These are phyloP conservation scores for Citeromyces hawaiiensis DNA, from an alignment of 1,139 yeast species.

Conservation along the genomic window DNA sequence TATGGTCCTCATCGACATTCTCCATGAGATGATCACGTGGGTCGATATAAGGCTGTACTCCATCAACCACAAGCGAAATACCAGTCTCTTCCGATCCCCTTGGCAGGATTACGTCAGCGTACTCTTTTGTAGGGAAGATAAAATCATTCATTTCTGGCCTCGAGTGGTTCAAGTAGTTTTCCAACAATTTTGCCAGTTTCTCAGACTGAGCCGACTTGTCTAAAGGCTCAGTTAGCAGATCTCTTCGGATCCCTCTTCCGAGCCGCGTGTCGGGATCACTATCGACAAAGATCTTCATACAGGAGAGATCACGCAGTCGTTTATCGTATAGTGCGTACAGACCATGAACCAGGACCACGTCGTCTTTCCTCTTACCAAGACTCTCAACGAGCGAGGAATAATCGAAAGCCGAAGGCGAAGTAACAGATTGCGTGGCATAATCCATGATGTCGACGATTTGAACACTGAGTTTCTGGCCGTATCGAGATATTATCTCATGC, in stretches of 20 bases:
- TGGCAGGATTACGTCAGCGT: constrained; percentile 76
- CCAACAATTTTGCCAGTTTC: constrained; percentile 36
- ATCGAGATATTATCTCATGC: not conserved
- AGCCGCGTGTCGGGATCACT: constrained; percentile 78
- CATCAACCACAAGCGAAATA: constrained; percentile 61
- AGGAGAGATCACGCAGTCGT: constrained; percentile 41
- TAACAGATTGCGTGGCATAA: constrained; percentile 9
- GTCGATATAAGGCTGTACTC: constrained; percentile 32
- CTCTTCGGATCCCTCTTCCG: constrained; percentile 47
- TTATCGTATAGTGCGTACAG: constrained; percentile 65
- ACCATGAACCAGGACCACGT: constrained; percentile 58
- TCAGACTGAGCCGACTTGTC: constrained; percentile 5
- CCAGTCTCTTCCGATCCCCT: constrained; percentile 57
- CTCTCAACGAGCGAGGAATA: constrained; percentile 16
- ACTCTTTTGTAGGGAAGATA: constrained; percentile 63
- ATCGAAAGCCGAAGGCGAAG: constrained; percentile 21
- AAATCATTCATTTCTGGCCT: constrained; percentile 67
- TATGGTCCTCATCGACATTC: constrained; percentile 6
- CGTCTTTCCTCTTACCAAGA: constrained; percentile 9
- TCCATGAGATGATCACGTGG: constrained; percentile 1
- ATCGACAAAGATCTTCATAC: constrained; percentile 66
- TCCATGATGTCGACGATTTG: constrained; percentile 22
- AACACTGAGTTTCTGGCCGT: constrained; percentile 13
- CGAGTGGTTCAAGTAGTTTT: constrained; percentile 48
- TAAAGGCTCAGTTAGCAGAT: constrained; percentile 7